Percentiles rank a stretch among this genome's conserved stretches.
These are phyloP conservation scores for Trichoderma sp. DNA, from an alignment of 2,329 filamentous ascomycete species.

Conservation along the genomic window DNA sequence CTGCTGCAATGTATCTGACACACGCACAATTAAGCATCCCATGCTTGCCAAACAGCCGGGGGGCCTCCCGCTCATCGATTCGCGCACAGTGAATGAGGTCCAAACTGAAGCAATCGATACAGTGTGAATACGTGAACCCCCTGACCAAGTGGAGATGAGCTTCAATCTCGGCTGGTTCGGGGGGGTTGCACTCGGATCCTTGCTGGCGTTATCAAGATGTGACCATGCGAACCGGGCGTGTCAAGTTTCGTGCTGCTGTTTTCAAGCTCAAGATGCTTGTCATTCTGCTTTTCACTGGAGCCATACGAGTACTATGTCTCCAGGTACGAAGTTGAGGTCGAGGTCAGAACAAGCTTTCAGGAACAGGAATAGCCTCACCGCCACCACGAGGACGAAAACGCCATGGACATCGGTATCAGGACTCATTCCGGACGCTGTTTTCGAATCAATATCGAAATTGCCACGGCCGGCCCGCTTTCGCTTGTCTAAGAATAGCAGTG, in stretches of 20 bases:
- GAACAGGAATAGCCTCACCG: slow-evolving; percentile 21
- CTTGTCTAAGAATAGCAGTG: slow-evolving; percentile 16
- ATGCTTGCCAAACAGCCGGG: slow-evolving; percentile 1
- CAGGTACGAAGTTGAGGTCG: background rate
- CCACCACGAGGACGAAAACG: background rate
- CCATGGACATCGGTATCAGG: background rate
- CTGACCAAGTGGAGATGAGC: slow-evolving; percentile 23
- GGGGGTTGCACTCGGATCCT: slow-evolving; percentile 14
- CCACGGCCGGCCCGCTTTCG: slow-evolving; percentile 2
- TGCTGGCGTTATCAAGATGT: background rate
- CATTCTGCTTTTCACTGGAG: too few species aligned
- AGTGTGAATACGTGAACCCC: slow-evolving; percentile 15
- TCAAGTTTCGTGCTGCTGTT: too few species aligned
- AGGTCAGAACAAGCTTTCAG: background rate
- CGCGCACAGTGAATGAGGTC: background rate
- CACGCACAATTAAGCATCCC: slow-evolving; percentile 17
- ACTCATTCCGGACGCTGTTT: background rate
- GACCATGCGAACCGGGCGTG: too few species aligned
- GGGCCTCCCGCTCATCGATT: background rate
- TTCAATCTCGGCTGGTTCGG: slow-evolving; percentile 26
- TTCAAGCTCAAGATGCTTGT: background rate
- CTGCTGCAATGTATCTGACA: slow-evolving; percentile 23
- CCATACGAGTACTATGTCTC: background rate
- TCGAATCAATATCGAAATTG: background rate
- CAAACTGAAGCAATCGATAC: background rate